Conservation (phyloP, 1,284 basidiomycete species). For the Lentinus polychrous region DNA sequence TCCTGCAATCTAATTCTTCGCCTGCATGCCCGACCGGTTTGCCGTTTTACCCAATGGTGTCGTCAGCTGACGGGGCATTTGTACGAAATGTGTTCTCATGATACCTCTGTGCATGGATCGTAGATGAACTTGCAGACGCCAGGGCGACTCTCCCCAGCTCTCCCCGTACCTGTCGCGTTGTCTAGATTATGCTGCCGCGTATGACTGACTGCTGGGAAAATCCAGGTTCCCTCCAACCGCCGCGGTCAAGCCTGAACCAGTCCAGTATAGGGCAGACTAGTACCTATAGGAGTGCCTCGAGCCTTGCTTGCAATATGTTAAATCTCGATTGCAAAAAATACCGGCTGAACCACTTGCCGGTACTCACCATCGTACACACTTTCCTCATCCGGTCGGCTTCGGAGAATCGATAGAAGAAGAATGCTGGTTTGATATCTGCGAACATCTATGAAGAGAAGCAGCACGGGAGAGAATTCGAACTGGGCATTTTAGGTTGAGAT, state of each 20-base stretch:
- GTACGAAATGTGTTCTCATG: background rate
- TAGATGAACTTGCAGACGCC: background rate
- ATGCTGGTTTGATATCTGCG: background rate
- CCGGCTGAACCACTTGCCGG: too few species aligned
- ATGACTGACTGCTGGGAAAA: background rate
- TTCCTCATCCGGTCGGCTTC: slow-evolving; percentile 8
- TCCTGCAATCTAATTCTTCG: too few species aligned
- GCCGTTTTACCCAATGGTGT: background rate
- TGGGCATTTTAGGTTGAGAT: background rate
- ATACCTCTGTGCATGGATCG: background rate
- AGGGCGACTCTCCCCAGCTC: background rate
- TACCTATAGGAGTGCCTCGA: too few species aligned
- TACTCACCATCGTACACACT: slow-evolving; percentile 6
- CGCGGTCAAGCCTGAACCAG: too few species aligned
- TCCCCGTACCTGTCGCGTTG: background rate
- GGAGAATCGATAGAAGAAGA: slow-evolving; percentile 2
- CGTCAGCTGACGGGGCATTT: background rate
- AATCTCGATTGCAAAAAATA: too few species aligned
- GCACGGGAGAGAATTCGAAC: background rate
- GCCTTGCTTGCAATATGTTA: too few species aligned
- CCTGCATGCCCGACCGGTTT: too few species aligned
- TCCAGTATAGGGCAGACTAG: too few species aligned
- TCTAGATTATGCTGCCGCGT: background rate
- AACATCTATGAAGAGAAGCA: background rate
- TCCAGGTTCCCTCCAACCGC: too few species aligned